These are phyloP conservation scores for Fraxinus xanthoxyloides DNA, from an alignment of 305 asterid genomes.

Conservation along the genomic window DNA sequence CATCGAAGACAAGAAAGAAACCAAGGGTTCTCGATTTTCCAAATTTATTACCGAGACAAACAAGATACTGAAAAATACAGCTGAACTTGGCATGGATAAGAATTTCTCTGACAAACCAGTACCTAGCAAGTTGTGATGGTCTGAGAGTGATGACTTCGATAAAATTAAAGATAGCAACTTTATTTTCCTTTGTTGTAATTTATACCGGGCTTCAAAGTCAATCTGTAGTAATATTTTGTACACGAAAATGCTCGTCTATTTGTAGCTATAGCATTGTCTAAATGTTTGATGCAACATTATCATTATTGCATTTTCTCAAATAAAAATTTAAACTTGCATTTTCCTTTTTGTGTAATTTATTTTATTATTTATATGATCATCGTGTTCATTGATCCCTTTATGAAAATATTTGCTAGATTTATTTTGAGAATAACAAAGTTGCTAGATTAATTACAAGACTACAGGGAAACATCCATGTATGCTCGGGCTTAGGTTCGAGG, in stretches of 20 bases:
- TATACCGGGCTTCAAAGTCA: background rate
- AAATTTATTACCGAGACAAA: slow-evolving; percentile 72
- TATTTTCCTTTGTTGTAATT: slow-evolving; percentile 25
- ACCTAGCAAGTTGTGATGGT: slow-evolving; percentile 65
- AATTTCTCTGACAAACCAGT: slow-evolving; percentile 33
- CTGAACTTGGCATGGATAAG: slow-evolving; percentile 42
- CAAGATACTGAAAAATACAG: slow-evolving; percentile 44
- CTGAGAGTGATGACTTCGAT: background rate
- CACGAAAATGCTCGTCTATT: slow-evolving; percentile 14
- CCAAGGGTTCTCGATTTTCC: slow-evolving; percentile 85
- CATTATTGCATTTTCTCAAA: background rate
- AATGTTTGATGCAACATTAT: slow-evolving; percentile 18
- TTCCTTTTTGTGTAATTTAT: background rate
- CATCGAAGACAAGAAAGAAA: slow-evolving; percentile 43
- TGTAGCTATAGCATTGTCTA: slow-evolving; percentile 12
- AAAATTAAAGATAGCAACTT: slow-evolving; percentile 14
- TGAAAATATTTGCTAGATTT: background rate
- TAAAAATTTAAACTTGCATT: background rate
- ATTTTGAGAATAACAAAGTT: background rate
- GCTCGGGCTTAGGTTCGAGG: background rate
- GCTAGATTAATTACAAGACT: background rate
- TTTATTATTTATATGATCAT: background rate
- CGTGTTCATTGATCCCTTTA: background rate
- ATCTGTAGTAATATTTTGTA: background rate
- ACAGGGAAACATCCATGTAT: background rate